Conservation (phyloP, 495 filamentous ascomycete genomes). For the Platismatia glauca region DNA sequence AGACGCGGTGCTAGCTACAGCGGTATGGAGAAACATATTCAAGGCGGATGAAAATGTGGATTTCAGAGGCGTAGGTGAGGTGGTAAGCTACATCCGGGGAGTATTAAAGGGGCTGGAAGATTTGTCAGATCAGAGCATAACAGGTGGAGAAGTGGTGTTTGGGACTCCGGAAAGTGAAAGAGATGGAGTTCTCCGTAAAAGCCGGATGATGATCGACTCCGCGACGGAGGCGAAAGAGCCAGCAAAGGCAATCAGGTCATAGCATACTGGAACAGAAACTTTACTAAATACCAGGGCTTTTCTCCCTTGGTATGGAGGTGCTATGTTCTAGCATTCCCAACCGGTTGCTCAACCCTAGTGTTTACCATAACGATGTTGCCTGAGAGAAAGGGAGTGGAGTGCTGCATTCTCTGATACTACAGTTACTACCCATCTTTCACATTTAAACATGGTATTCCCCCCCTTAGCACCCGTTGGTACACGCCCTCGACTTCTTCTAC, state of each 20-base stretch:
- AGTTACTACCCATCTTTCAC: too few relatives aligned
- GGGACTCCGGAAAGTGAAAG: slow-evolving; percentile 23
- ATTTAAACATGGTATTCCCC: too few relatives aligned
- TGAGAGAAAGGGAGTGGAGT: background rate
- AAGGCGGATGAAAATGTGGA: slow-evolving; percentile 61
- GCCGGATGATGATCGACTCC: slow-evolving; percentile 19
- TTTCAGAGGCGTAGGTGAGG: slow-evolving; percentile 55
- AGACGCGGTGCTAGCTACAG: slow-evolving; percentile 76
- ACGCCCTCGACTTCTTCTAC: too few relatives aligned
- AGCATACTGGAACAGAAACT: too few relatives aligned
- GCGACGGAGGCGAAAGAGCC: background rate
- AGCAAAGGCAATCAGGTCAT: background rate
- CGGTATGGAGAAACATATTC: slow-evolving; percentile 90
- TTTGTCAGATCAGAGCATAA: slow-evolving; percentile 49
- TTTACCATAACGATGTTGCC: too few relatives aligned
- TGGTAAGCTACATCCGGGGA: slow-evolving; percentile 72
- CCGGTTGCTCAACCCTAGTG: background rate
- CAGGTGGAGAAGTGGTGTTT: slow-evolving; percentile 30
- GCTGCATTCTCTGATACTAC: background rate
- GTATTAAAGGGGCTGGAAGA: slow-evolving; percentile 53
- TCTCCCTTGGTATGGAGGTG: background rate
- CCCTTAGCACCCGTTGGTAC: too few relatives aligned
- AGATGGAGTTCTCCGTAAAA: slow-evolving; percentile 18
- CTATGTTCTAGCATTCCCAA: background rate
- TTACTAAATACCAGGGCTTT: background rate